Percentiles rank a stretch among this genome's conserved stretches.
phyloP scores from a whole-genome alignment of 2,329 filamentous ascomycete species.

The Sporothrix pallida region DNA sequence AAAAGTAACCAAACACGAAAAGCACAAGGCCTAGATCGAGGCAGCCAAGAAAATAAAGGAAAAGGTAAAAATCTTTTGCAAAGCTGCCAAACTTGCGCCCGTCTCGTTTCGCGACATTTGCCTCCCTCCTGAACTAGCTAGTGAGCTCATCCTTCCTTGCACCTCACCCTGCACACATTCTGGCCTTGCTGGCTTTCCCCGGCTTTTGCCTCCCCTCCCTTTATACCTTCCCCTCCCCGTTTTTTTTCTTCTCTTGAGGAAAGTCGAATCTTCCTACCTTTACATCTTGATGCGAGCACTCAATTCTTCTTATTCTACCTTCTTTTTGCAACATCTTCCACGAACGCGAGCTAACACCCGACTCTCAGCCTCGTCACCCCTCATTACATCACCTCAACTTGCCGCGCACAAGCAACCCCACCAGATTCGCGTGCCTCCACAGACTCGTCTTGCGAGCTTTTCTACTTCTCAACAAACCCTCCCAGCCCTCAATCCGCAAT shows the following conservation, averaged over 20 bases:
- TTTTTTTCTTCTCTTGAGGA: slow-evolving; percentile 8
- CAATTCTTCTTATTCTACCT: neutral
- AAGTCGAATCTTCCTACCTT: neutral
- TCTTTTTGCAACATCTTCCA: neutral
- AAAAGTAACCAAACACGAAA: slow-evolving; percentile 24
- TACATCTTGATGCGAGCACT: neutral
- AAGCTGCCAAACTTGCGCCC: slow-evolving; percentile 25
- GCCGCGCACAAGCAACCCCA: neutral
- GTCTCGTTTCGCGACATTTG: slow-evolving; percentile 1
- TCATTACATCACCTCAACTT: slow-evolving; percentile 12
- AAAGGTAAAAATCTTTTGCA: neutral
- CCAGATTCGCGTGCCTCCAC: slow-evolving; percentile 14
- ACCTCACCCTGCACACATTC: slow-evolving; percentile 19
- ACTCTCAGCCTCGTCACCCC: slow-evolving; percentile 3
- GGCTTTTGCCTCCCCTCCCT: slow-evolving; percentile 4
- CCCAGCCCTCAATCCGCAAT: slow-evolving; percentile 54
- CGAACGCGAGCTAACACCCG: neutral
- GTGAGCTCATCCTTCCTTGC: neutral
- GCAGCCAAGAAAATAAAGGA: neutral
- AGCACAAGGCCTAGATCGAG: slow-evolving; percentile 26
- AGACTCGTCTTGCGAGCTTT: slow-evolving; percentile 5
- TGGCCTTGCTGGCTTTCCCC: neutral
- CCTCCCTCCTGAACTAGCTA: slow-evolving; percentile 9
- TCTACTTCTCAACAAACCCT: neutral
- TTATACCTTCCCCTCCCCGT: slow-evolving; percentile 6